Evolutionary conservation across 1,284 basidiomycete species (phyloP), one percentile per base, ranked within the genome.

Genomic region (Limonomyces culmigenus): DNA sequence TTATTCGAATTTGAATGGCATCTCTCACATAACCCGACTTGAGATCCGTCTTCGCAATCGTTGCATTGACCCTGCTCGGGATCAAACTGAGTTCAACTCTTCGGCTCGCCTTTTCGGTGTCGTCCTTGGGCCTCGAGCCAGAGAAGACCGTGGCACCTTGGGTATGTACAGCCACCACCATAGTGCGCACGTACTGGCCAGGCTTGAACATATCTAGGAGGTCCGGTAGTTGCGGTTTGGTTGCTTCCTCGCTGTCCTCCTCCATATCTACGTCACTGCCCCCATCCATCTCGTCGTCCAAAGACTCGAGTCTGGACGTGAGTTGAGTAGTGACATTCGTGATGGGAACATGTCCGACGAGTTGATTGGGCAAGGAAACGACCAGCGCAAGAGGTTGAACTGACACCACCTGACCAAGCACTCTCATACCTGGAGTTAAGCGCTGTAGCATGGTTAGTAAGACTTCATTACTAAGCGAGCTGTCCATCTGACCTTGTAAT

Each of bases 321-420:
- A 93, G 70, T 45, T 84, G 75, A 12, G 70, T 59, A n/a, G 91
- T 89, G 41, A 98, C 73, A 54, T 92, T 78, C 21, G 92, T 97
- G 47, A 98, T 91, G 8, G 95, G 93, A 18, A 98, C 68, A 56
- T 98, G 92, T 3, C 75, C 95, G 43, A 91, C 72, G 30, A 99
- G 73, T 60, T 98, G 93, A 52, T 92, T 87, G 16, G 95, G 93
- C 16, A 99, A 66, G 5, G 92, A 96, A 17, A 98, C 64, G 39
- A 98, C 73, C 31, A 99, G 68, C 33, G 87, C 86, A 17, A 98
- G 73, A 3, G 93, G 87, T 43, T 89, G 75, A 33, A 98, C 70
- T 12, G 83, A 76, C 45, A 88, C 69, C 34, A 99, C 70, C 55
- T 89, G 84, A 21, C 78, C 80, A 21, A 98, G 65, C 14, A 97